Base-by-base conservation (phyloP, 495 filamentous ascomycete genomes). In the Aspergillus sclerotioniger region DNA sequence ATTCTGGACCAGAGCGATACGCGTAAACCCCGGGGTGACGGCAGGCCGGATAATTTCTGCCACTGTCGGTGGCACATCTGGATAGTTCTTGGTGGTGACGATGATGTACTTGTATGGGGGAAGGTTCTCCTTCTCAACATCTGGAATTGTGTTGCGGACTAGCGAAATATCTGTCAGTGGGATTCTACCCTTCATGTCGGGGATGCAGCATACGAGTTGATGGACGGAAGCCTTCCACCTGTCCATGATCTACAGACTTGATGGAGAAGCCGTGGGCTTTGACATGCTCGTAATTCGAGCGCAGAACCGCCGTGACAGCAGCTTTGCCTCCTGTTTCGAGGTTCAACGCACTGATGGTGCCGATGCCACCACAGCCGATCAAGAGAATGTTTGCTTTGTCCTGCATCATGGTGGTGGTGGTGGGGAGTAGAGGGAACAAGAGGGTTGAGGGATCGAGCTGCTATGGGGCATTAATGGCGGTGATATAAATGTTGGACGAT, bases 1-100 rank as follows among this genome's bases (percentile, higher is more conserved):
- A 59, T 87, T 88, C 63, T 88, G 85, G 31, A 83, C 71, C 1
- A 88, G 73, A 0, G 84, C 71, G 43, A 87, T 80, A 5, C 70
- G 68, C 1, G 84, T 81, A 66, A 0, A 76, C 76, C 6, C 80
- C 63, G 15, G 68, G 0, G 77, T 79, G 6, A 81, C 66, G n/a
- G 83, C 80, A 8, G 86, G 76, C 3, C 61, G 59, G 19, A 85
- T 76, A 28, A 89, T 70, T 0, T 77, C 62, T 15, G 57, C 51
- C 3, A 67, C 45, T 0, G 53, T 62, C 4, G 68, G 66, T 9
- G 47, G 17, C n/a, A 84, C 78, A 25, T 91, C 69, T 3, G 69
- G 53, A 20, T 68, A 55, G 33, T 68, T 70, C 47, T 76, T 76
- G 43, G 67, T 77, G 21, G 73, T 72, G 15, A 83, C 68, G 17